Evolutionary conservation across 306 rosid species (phyloP).

Genomic region (Sophora flavescens): DNA sequence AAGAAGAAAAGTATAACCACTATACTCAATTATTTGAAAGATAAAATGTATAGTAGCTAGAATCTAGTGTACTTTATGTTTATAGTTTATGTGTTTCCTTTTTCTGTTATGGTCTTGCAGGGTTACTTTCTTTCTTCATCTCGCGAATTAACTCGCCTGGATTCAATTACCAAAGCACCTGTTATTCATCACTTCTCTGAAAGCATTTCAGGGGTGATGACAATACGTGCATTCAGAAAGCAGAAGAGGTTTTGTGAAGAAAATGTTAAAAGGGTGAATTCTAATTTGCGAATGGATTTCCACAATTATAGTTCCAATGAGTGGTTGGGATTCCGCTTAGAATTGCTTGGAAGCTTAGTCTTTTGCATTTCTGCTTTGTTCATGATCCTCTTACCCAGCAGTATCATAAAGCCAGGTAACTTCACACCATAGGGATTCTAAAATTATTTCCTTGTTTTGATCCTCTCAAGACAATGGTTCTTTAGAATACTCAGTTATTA

Average conservation of each 20-base stretch:
- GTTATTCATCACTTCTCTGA: constrained; percentile 87
- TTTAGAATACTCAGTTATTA: too few species aligned
- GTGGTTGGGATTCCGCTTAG: constrained; percentile 83
- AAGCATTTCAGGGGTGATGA: constrained; percentile 82
- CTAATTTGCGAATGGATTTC: constrained; percentile 77
- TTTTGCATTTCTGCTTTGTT: constrained; percentile 73
- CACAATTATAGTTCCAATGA: constrained; percentile 76
- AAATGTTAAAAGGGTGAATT: constrained; percentile 69
- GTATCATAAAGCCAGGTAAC: constrained; percentile 73
- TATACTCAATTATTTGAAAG: not conserved
- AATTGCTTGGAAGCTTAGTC: constrained; percentile 70
- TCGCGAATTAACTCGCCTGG: constrained; percentile 81
- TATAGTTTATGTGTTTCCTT: not conserved
- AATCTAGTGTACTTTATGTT: not conserved
- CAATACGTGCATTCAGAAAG: constrained; percentile 71
- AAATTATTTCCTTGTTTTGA: not conserved
- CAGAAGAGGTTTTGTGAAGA: constrained; percentile 59
- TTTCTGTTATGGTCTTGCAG: constrained; percentile 45
- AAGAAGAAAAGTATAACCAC: not conserved
- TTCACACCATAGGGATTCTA: not conserved
- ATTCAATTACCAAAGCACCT: constrained; percentile 84
- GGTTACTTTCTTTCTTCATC: constrained; percentile 76
- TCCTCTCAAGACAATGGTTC: too few species aligned
- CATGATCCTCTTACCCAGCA: constrained; percentile 80
- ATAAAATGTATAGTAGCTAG: not conserved